Base-by-base conservation (phyloP, 2,329 filamentous ascomycete genomes). In the Fusarium citri region DNA sequence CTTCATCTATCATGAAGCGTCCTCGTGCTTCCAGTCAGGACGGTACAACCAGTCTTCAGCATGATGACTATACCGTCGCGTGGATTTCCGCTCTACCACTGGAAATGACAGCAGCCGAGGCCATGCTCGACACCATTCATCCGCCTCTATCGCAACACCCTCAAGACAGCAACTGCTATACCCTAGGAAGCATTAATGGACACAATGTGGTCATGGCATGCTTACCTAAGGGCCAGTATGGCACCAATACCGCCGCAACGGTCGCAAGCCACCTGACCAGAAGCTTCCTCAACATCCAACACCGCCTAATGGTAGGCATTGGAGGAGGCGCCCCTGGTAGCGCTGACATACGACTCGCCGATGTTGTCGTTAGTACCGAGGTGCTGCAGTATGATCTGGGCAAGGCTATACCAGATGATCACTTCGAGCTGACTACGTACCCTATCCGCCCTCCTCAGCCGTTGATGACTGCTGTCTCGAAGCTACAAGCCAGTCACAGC, bases 281-380 rank as follows among this genome's bases (percentile, higher is more conserved):
- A 10, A 85, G 91, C 37, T 89, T 82, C 60, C 86, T 40, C 0
- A 45, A 34, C 0, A 56, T 74, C 0, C n/a, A 43, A 0, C 2
- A 64, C 1, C 55, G 67, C 0, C 34, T 78, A 8, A 68, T 77
- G 49, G 76, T 77, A 0, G 76, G 76, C 0, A 75, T 77, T 4
- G 74, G 72, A 0, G 75, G 76, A 0, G 76, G 73, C 0, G 60
- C 18, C 22, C 6, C 68, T 46, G 3, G 54, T 23, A 15, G 49
- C 3, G 8, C 12, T 4, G 73, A 77, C 3, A 43, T 77, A 4
- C 69, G 72, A 3, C 50, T 78, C 0, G 76, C 76, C 0, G 76
- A 78, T 15, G 22, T 77, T 2, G 71, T 78, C 1, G 73, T 78
- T 1, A 74, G 75, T 15, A 73, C 58, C 0, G 48, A 70, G 8